Percentiles rank a stretch among this genome's conserved stretches.
phyloP scores from a whole-genome alignment of 2,329 filamentous ascomycete genomes.

The Moelleriella libera region DNA sequence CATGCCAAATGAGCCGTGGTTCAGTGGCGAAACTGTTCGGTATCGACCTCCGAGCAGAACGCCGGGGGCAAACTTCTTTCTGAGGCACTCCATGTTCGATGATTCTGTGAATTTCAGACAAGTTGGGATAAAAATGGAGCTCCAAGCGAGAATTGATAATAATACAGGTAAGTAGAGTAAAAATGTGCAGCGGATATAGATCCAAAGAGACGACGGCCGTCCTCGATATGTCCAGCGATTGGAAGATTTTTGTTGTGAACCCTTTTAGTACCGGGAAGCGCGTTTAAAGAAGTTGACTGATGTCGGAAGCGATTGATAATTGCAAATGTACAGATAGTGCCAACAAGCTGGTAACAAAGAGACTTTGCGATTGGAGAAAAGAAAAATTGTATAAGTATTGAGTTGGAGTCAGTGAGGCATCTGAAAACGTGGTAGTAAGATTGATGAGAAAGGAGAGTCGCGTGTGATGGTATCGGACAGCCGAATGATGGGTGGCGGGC shows the following conservation, averaged over 20 bases:
- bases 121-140: not conserved
- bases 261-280: no score
- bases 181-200: no score
- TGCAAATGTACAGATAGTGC: constrained; percentile 20
- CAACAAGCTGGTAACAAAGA: constrained; percentile 5
- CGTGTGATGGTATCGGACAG: constrained; percentile 21
- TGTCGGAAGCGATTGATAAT: constrained; percentile 2
- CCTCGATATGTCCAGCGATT: no score
- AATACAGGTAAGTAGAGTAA: no score
- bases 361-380: constrained; percentile 2
- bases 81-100: constrained; percentile 62
- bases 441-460: constrained; percentile 12
- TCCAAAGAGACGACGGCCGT: no score
- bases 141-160: not conserved
- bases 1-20: constrained; percentile 98
- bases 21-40: constrained; percentile 82
- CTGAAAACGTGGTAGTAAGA: constrained; percentile 6
- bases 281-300: not conserved
- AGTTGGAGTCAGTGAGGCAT: not conserved
- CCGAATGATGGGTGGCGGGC: constrained; percentile 12
- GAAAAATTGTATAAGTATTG: constrained; percentile 5
- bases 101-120: not conserved
- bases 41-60: constrained; percentile 80
- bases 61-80: constrained; percentile 65
- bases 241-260: no score